These are phyloP conservation scores for Chaetoceros tenuissimus DNA, from an alignment of 108 stramenopile species.

Conservation along the genomic window DNA sequence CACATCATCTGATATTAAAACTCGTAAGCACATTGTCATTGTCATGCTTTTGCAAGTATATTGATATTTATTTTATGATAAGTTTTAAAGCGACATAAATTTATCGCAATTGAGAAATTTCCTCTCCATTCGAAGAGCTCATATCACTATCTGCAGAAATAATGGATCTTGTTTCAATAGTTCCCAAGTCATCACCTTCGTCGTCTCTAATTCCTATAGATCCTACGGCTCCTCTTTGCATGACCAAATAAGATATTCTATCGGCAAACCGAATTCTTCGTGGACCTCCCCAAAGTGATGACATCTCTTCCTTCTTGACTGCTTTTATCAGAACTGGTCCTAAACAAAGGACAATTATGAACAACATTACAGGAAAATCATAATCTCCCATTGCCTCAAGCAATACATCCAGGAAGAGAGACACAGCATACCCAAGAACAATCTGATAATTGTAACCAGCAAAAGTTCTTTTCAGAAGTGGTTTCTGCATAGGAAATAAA, in stretches of 20 bases:
- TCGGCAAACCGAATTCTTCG: background rate
- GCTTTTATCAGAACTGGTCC: background rate
- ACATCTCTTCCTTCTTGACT: background rate
- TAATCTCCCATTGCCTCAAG: background rate
- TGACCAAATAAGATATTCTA: background rate
- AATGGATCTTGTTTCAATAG: background rate
- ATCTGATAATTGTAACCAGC: background rate
- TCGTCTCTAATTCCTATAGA: background rate
- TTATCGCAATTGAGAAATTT: too few species aligned
- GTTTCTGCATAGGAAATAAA: background rate
- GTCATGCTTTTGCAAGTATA: too few species aligned
- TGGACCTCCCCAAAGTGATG: background rate
- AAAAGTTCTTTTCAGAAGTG: too few species aligned
- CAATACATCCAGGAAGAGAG: background rate
- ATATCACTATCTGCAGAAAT: background rate
- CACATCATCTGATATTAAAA: too few species aligned
- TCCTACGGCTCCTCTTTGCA: background rate
- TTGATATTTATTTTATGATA: too few species aligned
- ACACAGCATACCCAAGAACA: background rate
- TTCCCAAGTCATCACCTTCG: background rate
- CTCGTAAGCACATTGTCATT: too few species aligned
- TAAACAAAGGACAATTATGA: background rate
- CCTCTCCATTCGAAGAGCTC: too few species aligned
- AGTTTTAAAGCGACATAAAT: too few species aligned
- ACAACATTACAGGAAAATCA: background rate